phyloP scores from a whole-genome alignment of 2,329 filamentous ascomycete genomes.

The Arthrobotrys megalospora region DNA sequence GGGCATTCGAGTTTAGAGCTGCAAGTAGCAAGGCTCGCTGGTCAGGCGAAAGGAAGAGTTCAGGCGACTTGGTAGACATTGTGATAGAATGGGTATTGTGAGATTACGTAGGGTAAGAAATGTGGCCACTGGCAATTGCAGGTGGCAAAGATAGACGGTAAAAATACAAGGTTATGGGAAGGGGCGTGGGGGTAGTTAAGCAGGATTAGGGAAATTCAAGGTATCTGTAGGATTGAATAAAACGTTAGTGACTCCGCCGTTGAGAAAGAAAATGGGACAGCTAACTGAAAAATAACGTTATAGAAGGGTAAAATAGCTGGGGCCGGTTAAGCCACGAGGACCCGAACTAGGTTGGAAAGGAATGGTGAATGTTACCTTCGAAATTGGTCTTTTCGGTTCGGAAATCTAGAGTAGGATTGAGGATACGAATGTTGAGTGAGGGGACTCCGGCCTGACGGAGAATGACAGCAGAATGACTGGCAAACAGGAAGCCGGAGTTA shows the following conservation, averaged over 20 bases:
- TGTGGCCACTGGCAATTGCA: constrained; percentile 28
- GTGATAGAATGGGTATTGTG: constrained; percentile 64
- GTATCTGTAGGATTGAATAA: constrained; percentile 26
- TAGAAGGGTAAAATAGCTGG: constrained; percentile 17
- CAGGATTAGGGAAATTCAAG: background rate
- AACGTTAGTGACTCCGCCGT: constrained; percentile 7
- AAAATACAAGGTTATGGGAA: constrained; percentile 19
- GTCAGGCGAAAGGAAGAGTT: constrained; percentile 80
- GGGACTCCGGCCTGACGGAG: constrained; percentile 21
- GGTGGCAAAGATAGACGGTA: constrained; percentile 23
- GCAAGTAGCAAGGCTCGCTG: constrained; percentile 83
- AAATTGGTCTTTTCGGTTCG: constrained; percentile 2
- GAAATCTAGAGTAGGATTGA: constrained; percentile 22
- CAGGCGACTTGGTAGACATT: constrained; percentile 60
- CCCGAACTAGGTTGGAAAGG: background rate
- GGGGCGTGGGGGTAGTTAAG: constrained; percentile 7
- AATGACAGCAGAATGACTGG: constrained; percentile 11
- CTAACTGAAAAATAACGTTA: constrained; percentile 27
- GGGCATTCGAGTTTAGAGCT: constrained; percentile 79
- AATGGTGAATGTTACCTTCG: constrained; percentile 32
- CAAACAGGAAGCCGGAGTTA: constrained; percentile 58
- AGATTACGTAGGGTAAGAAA: constrained; percentile 59
- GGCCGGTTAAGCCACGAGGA: background rate
- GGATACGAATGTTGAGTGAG: constrained; percentile 16
- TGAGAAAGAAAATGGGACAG: constrained; percentile 1